Evolutionary conservation across 352 stramenopile genomes (phyloP).

Genomic region (Hyaloperonospora brassicae): DNA sequence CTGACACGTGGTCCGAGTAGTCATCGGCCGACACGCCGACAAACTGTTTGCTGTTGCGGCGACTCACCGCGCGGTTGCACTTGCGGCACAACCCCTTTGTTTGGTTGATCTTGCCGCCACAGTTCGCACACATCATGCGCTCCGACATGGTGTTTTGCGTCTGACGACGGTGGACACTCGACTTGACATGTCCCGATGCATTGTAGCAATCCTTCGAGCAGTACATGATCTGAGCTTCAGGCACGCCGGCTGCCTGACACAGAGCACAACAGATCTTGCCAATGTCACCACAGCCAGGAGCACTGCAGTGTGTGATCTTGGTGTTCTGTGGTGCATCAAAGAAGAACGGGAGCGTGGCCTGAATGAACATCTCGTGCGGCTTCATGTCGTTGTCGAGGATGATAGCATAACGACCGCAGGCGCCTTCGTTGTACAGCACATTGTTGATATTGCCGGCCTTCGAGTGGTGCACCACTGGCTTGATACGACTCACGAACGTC

Average conservation of each 20-base stretch:
- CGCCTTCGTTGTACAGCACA: conserved; percentile 74
- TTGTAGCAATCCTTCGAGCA: conserved; percentile 86
- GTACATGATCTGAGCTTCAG: conserved; percentile 77
- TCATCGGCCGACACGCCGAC: conserved; percentile 59
- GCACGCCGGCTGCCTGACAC: conserved; percentile 77
- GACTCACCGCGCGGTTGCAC: conserved; percentile 45
- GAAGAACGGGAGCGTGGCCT: conserved; percentile 72
- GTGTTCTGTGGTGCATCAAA: conserved; percentile 69
- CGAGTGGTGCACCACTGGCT: conserved; percentile 72
- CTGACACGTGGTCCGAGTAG: conserved; percentile 75
- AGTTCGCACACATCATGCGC: conserved; percentile 65
- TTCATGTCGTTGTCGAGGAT: conserved; percentile 84
- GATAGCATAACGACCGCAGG: conserved; percentile 70
- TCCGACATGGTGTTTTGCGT: conserved; percentile 73
- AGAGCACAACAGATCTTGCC: conserved; percentile 76
- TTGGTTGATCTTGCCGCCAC: conserved; percentile 61
- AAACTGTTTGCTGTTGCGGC: too few relatives aligned
- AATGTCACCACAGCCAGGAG: conserved; percentile 64
- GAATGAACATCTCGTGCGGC: conserved; percentile 65
- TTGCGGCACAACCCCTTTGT: conserved; percentile 64
- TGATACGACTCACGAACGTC: conserved; percentile 72
- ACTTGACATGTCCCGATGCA: conserved; percentile 75
- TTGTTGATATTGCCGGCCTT: conserved; percentile 89
- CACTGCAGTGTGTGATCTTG: conserved; percentile 72
- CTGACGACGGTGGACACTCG: conserved; percentile 65